A percentile compares a stretch with the other conserved stretches of the same genome.
These are phyloP conservation scores for Russula lepida DNA, from an alignment of 768 basidiomycete genomes.

Conservation along the genomic window DNA sequence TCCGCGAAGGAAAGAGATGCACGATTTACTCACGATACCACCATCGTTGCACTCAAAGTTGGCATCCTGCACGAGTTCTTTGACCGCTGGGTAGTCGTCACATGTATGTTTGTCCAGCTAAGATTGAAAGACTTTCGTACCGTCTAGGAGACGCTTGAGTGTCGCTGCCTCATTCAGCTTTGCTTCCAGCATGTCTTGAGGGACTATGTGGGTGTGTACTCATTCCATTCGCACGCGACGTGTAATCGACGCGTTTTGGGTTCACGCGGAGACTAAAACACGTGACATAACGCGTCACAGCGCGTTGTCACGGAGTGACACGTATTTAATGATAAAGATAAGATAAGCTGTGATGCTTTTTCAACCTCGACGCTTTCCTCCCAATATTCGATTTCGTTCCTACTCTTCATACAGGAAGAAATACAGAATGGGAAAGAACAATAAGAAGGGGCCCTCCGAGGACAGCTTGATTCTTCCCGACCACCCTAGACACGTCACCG, in stretches of 20 bases:
- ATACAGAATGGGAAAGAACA: constrained; percentile 17
- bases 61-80: constrained; percentile 94
- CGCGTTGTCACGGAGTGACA: constrained; percentile 8
- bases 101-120: background rate
- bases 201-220: background rate
- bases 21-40: constrained; percentile 56
- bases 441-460: constrained; percentile 16
- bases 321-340: background rate
- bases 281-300: constrained; percentile 19
- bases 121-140: constrained; percentile 38
- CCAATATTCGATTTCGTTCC: background rate
- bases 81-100: constrained; percentile 58
- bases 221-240: background rate
- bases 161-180: constrained; percentile 79
- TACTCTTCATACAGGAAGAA: background rate
- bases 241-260: background rate
- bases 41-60: constrained; percentile 98
- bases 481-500: constrained; percentile 9
- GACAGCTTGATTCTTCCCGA: constrained; percentile 14
- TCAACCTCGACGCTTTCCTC: background rate
- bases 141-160: constrained; percentile 89
- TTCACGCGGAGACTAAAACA: constrained; percentile 20
- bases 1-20: background rate
- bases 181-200: constrained; percentile 72
- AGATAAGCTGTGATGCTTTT: background rate